Conservation (phyloP, 805 yeast genomes). For the Clavispora phyllophila region DNA sequence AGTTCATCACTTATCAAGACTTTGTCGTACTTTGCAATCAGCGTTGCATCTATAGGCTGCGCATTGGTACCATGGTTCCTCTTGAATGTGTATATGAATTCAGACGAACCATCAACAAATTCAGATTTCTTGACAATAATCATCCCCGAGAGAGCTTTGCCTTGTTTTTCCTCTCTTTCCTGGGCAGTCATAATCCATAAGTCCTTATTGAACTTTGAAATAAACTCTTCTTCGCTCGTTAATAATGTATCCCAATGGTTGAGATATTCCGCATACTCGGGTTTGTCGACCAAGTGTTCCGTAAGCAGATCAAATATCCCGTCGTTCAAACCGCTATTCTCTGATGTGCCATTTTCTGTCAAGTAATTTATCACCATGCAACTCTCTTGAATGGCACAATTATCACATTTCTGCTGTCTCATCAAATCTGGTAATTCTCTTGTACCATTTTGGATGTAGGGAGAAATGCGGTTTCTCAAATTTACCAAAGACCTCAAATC, state of each 20-base stretch:
- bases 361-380: slow-evolving; percentile 67
- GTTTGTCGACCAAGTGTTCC: slow-evolving; percentile 38
- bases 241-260: slow-evolving; percentile 70
- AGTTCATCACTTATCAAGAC: slow-evolving; percentile 73
- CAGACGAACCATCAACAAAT: slow-evolving; percentile 14
- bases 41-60: slow-evolving; percentile 33
- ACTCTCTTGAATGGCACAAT: slow-evolving; percentile 49
- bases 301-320: slow-evolving; percentile 48
- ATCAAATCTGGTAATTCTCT: slow-evolving; percentile 51
- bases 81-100: slow-evolving; percentile 45
- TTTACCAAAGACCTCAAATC: slow-evolving; percentile 68
- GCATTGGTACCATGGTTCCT: slow-evolving; percentile 21
- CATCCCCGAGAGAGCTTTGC: slow-evolving; percentile 54
- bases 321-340: slow-evolving; percentile 46
- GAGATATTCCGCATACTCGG: slow-evolving; percentile 50
- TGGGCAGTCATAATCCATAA: slow-evolving; percentile 61
- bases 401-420: slow-evolving; percentile 51
- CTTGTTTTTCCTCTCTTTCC: slow-evolving; percentile 57
- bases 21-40: slow-evolving; percentile 54
- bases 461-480: slow-evolving; percentile 66
- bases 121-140: slow-evolving; percentile 29
- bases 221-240: slow-evolving; percentile 65
- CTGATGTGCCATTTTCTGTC: slow-evolving; percentile 53
- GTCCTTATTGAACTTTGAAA: slow-evolving; percentile 49
- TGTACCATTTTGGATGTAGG: slow-evolving; percentile 46